Evolutionary conservation across 2,329 filamentous ascomycete species (phyloP).

Genomic region (Thermomyces lanuginosus): DNA sequence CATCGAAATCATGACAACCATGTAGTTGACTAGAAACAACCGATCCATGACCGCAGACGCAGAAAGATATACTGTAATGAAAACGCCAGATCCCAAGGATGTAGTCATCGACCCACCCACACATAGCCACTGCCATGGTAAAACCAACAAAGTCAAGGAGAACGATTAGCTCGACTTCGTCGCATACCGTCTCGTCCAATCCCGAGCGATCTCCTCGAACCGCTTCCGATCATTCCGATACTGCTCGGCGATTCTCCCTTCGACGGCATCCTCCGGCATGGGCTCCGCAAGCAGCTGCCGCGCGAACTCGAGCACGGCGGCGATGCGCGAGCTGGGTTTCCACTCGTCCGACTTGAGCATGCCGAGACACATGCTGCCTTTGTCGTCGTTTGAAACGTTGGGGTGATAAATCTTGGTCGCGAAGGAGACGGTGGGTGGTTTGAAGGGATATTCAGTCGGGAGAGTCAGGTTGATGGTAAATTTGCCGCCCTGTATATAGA

Average conservation of each 20-base stretch:
- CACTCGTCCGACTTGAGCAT: constrained; percentile 74
- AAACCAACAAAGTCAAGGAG: background rate
- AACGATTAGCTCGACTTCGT: constrained; percentile 18
- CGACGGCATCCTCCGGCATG: constrained; percentile 77
- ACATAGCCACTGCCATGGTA: no score
- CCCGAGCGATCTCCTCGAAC: constrained; percentile 59
- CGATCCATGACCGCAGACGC: no score
- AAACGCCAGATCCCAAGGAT: no score
- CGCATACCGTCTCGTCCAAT: constrained; percentile 62
- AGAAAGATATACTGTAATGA: no score
- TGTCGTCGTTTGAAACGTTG: constrained; percentile 76
- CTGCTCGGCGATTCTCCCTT: constrained; percentile 72
- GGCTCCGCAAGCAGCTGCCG: constrained; percentile 61
- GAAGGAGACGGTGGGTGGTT: constrained; percentile 65
- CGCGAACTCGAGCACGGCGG: constrained; percentile 60
- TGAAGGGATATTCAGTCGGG: constrained; percentile 76
- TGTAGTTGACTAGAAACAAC: no score
- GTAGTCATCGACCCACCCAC: no score
- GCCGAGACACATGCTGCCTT: constrained; percentile 70
- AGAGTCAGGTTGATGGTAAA: constrained; percentile 61
- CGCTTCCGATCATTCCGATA: constrained; percentile 50
- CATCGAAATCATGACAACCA: no score
- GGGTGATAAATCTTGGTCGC: constrained; percentile 88
- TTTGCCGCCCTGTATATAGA: constrained; percentile 41
- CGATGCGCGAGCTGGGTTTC: constrained; percentile 73